phyloP scores from a whole-genome alignment of 73 alveolate genomes.

The Paramecium primaurelia region DNA sequence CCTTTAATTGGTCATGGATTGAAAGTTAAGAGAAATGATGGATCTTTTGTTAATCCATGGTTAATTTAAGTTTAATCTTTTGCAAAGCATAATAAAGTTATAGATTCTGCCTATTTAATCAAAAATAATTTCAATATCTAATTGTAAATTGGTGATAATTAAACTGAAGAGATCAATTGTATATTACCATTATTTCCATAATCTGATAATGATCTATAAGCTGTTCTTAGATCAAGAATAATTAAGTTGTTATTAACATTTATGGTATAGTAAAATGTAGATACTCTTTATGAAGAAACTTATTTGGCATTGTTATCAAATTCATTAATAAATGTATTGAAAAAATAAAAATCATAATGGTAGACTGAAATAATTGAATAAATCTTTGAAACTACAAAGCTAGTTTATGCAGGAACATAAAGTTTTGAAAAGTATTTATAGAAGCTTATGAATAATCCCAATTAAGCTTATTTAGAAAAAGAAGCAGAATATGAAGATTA shows the following conservation, averaged over 20 bases:
- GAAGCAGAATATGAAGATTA: constrained; percentile 28
- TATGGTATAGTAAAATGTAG: constrained; percentile 48
- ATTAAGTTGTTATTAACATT: constrained; percentile 44
- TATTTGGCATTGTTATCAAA: constrained; percentile 27
- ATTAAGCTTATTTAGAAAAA: not conserved
- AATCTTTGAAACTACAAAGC: not conserved
- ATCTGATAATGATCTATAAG: constrained; percentile 22
- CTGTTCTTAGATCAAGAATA: constrained; percentile 50
- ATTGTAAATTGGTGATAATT: not conserved
- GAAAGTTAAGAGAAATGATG: constrained; percentile 50
- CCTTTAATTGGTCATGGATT: constrained; percentile 41
- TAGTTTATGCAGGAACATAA: not conserved
- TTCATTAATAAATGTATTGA: not conserved
- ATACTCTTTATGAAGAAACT: constrained; percentile 43
- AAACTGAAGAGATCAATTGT: constrained; percentile 40
- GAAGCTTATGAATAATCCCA: constrained; percentile 23
- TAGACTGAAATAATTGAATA: not conserved
- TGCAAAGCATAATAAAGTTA: constrained; percentile 1
- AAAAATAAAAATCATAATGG: not conserved
- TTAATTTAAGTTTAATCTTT: not conserved
- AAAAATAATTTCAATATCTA: not conserved
- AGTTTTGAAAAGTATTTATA: constrained; percentile 43
- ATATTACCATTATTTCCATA: constrained; percentile 25
- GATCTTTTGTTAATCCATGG: constrained; percentile 31
- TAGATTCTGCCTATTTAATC: constrained; percentile 22